Evolutionary conservation across 805 yeast genomes (phyloP), one percentile per base, ranked within the genome.

Genomic region (Cyberlindnera lachancei): DNA sequence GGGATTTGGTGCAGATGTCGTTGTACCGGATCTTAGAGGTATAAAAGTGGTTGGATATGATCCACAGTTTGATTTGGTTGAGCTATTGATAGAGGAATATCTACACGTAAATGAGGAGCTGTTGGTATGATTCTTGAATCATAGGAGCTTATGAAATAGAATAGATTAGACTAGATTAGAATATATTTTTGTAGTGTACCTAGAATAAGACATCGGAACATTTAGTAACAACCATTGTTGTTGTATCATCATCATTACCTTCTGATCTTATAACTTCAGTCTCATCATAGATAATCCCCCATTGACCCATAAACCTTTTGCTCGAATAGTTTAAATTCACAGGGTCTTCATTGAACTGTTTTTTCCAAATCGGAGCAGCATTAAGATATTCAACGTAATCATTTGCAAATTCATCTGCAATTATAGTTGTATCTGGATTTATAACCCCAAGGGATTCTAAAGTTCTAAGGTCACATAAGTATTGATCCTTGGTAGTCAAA

Each of bases 1-100:
- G 55, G 71, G 64, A 34, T 73, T 79, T 37, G 94, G 92, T 43
- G 90, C 92, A 41, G 84, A 76, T 56, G 75, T 78, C 50, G 86
- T 82, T 35, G 85, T 84, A 38, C 72, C 76, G 50, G 82, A 81
- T 61, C 68, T 81, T 59, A 62, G 69, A 27, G 65, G 70, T 33
- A 75, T 83, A 51, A 66, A 64, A 56, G 70, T 82, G 37, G 70
- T 68, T 33, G 68, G 67, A 22, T 78, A 73, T 65, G 53, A 67
- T 50, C 46, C 64, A 22, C 61, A 61, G 23, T 21, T 19, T 35
- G 64, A 63, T 33, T 56, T 53, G 34, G 55, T 61, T 35, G 58
- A 60, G 40, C 47, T 63, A 31, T 36, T 54, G 40, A 56, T 63
- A 32, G 50, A 54, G 29, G 64, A 63, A 31, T 60, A 59, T 53